Evolutionary conservation across 2,329 filamentous ascomycete genomes (phyloP).

Genomic region (Aspergillus aculeatinus): DNA sequence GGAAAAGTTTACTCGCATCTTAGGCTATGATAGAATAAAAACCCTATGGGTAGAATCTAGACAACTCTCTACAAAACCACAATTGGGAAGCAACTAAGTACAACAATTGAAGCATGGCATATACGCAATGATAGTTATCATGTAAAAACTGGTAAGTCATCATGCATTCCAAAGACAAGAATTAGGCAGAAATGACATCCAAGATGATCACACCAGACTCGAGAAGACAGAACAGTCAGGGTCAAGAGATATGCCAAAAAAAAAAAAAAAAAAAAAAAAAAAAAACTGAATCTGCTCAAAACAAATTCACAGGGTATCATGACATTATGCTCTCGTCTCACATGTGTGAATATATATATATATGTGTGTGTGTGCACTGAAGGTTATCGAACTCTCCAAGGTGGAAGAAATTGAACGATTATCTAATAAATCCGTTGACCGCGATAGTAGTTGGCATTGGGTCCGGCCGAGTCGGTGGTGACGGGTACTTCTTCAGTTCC

Average conservation of each 20-base stretch:
- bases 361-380: background rate
- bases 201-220: too few species aligned
- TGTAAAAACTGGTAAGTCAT: too few species aligned
- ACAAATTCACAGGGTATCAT: background rate
- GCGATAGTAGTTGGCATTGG: conserved; percentile 32
- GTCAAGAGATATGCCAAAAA: background rate
- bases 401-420: background rate
- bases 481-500: conserved; percentile 38
- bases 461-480: conserved; percentile 39
- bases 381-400: background rate
- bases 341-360: background rate
- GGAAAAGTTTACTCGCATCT: conserved; percentile 24
- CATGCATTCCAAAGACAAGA: too few species aligned
- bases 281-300: background rate
- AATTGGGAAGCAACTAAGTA: background rate
- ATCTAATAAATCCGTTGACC: conserved; percentile 27
- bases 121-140: too few species aligned
- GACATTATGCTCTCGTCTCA: background rate
- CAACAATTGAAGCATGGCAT: too few species aligned
- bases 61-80: background rate
- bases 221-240: background rate
- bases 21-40: background rate
- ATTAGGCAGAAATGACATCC: background rate
- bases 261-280: background rate
- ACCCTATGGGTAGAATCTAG: background rate